A percentile compares a stretch with the other conserved stretches of the same genome.
These are phyloP conservation scores for Phytophthora lateralis DNA, from an alignment of 352 stramenopile species.

Conservation along the genomic window DNA sequence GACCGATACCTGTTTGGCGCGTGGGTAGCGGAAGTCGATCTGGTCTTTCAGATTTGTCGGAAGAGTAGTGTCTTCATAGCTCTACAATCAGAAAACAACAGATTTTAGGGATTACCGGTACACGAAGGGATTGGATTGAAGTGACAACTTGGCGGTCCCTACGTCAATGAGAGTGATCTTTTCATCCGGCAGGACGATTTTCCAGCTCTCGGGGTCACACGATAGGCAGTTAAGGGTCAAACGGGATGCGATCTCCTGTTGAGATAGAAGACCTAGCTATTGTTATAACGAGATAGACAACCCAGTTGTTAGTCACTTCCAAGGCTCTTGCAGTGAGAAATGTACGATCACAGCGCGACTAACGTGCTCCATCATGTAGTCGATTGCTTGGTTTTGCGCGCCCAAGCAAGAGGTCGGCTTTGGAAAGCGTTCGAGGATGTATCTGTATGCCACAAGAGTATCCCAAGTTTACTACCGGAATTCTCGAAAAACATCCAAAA, in stretches of 20 bases:
- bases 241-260: slow-evolving; percentile 68
- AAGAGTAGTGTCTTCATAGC: slow-evolving; percentile 62
- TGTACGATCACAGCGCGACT: neutral
- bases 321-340: neutral
- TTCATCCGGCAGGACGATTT: slow-evolving; percentile 46
- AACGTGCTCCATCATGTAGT: slow-evolving; percentile 78
- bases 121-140: neutral
- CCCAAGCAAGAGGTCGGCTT: slow-evolving; percentile 34
- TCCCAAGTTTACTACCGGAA: neutral
- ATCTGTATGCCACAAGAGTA: slow-evolving; percentile 30
- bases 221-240: slow-evolving; percentile 64
- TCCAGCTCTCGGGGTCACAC: slow-evolving; percentile 57
- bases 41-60: slow-evolving; percentile 46
- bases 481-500: neutral
- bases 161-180: slow-evolving; percentile 74
- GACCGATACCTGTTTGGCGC: slow-evolving; percentile 51
- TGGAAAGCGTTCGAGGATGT: slow-evolving; percentile 60
- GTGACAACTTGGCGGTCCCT: slow-evolving; percentile 1
- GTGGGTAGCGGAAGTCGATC: slow-evolving; percentile 48
- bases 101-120: neutral
- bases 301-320: neutral
- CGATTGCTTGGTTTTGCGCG: slow-evolving; percentile 45
- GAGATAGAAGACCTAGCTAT: slow-evolving; percentile 58
- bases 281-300: neutral
- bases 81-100: slow-evolving; percentile 31